These are phyloP conservation scores for Dryas drummondii DNA, from an alignment of 306 rosid genomes.

Conservation along the genomic window DNA sequence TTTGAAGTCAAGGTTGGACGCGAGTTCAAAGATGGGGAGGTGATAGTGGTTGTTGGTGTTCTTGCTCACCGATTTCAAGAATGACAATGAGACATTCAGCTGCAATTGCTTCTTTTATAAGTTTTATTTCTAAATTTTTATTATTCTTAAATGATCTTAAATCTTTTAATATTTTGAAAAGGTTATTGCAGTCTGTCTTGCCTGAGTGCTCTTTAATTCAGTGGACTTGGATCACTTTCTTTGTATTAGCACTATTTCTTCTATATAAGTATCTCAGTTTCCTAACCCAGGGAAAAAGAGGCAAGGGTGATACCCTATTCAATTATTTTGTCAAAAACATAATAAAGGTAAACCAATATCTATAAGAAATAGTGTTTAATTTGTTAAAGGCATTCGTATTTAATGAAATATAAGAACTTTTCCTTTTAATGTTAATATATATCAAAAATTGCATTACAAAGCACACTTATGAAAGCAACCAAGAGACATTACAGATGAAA, in stretches of 20 bases:
- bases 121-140: too few relatives aligned
- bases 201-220: neutral
- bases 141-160: too few relatives aligned
- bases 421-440: neutral
- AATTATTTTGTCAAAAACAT: neutral
- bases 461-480: neutral
- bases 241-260: neutral
- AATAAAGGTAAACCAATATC: neutral
- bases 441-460: neutral
- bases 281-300: neutral
- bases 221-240: neutral
- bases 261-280: neutral
- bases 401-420: neutral
- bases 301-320: neutral
- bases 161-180: too few relatives aligned
- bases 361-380: neutral
- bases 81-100: too few relatives aligned
- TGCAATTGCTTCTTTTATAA: too few relatives aligned
- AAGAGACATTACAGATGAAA: slow-evolving; percentile 7
- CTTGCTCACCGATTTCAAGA: too few relatives aligned
- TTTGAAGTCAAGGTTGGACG: too few relatives aligned
- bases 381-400: neutral
- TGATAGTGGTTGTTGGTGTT: too few relatives aligned
- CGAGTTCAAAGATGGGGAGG: too few relatives aligned
- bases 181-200: neutral